Base-by-base conservation (phyloP, 768 basidiomycete genomes). In the Leccinum fibrillosum region DNA sequence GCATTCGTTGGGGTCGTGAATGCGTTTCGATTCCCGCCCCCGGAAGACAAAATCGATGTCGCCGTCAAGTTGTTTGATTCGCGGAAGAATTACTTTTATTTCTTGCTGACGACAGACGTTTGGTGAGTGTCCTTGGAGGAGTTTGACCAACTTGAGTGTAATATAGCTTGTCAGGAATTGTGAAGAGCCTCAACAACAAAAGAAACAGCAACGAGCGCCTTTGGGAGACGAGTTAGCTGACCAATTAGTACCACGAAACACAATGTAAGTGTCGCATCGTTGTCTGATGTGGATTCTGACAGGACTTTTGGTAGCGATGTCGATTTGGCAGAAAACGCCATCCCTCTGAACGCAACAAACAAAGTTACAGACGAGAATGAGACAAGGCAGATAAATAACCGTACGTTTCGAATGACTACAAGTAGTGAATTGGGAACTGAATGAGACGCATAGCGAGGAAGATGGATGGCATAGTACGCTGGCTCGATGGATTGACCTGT, bases 401-500 rank as follows among this genome's bases (percentile, higher is more conserved):
- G 60, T 61, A 34, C 15, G 59, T 47, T 17, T 3, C 10, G 42
- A 12, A 7, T 15, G 28, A 12, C 4, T 26, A 11, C 2, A 15
- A 2, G 8, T 1, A 15, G 7, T 2, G 23, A 15, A 11, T 6
- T 2, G 4, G n/a, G 2, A 23, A 26, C 44, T 52, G 6, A 62
- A 2, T 32, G 34, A 4, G 2, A 25, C 51, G 21, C 53, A 19
- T 19, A 63, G 62, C 4, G 1, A 23, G 23, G 32, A 64, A 48
- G 25, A 9, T 64, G 15, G 62, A 64, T 5, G 42, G 47, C 15
- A 39, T 64, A 21, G 21, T 21, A 21, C 28, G 11, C 17, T 64
- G 58, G 58, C 32, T 64, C 17, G 32, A 55, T 37, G 62, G 55
- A 52, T 49, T 64, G 42, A 55, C 23, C 13, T 66, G 66, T 32